Evolutionary conservation across 441 rosid genomes (phyloP).

Genomic region (Metrosideros polymorpha): DNA sequence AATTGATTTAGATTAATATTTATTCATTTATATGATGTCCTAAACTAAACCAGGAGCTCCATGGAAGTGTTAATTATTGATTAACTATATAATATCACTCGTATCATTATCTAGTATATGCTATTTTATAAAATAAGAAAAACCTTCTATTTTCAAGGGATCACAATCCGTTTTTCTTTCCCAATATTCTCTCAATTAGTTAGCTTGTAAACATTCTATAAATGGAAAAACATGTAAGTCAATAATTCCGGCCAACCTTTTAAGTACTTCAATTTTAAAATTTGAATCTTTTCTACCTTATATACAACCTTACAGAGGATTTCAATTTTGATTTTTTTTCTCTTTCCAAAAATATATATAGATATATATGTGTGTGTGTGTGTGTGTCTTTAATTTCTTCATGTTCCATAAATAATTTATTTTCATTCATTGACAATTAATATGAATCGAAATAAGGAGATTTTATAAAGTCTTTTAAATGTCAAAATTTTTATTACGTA

Average conservation of each 20-base stretch:
- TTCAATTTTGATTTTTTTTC: background rate
- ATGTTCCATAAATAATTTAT: background rate
- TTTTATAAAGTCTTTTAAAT: background rate
- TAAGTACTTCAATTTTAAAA: background rate
- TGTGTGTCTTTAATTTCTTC: background rate
- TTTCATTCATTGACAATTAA: background rate
- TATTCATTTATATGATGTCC: background rate
- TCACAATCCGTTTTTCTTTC: background rate
- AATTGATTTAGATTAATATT: background rate
- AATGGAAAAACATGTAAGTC: background rate
- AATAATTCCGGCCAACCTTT: background rate
- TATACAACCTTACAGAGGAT: background rate
- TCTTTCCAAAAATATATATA: background rate
- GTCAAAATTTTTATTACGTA: background rate
- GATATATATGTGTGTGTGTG: no score
- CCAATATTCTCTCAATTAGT: background rate
- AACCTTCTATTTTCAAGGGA: background rate
- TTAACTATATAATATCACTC: background rate
- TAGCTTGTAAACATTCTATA: background rate
- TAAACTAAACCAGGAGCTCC: background rate
- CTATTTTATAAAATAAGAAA: background rate
- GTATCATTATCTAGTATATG: background rate
- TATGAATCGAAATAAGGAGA: background rate
- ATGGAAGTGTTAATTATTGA: background rate
- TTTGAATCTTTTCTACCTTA: background rate